Conservation (phyloP, 2,329 filamentous ascomycete species). For the Talaromyces sp. region DNA sequence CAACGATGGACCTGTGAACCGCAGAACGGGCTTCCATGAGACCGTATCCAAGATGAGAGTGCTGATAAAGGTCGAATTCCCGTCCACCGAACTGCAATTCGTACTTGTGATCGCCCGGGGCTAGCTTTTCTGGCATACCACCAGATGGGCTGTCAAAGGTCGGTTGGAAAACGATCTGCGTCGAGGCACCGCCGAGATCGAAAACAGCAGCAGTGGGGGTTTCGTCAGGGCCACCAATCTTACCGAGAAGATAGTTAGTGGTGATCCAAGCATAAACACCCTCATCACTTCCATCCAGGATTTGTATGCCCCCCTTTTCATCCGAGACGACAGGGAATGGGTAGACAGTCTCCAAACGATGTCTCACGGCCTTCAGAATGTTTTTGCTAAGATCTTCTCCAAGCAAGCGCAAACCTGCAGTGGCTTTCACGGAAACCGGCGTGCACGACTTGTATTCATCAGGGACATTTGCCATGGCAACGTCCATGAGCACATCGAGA, state of each 20-base stretch:
- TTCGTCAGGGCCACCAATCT: slow-evolving; percentile 90
- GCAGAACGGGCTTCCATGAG: slow-evolving; percentile 91
- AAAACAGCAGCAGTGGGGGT: slow-evolving; percentile 91
- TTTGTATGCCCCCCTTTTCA: slow-evolving; percentile 81
- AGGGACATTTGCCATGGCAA: slow-evolving; percentile 79
- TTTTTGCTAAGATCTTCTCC: slow-evolving; percentile 75
- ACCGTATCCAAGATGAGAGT: slow-evolving; percentile 95
- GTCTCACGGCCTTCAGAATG: slow-evolving; percentile 81
- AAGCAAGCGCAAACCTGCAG: slow-evolving; percentile 84
- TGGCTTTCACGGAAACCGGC: slow-evolving; percentile 96
- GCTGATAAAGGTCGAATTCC: slow-evolving; percentile 90
- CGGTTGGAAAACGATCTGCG: slow-evolving; percentile 97
- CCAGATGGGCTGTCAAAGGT: slow-evolving; percentile 74
- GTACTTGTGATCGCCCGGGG: slow-evolving; percentile 94
- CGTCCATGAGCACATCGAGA: slow-evolving; percentile 80
- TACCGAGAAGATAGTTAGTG: slow-evolving; percentile 95
- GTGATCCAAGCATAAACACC: slow-evolving; percentile 99
- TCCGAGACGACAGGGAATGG: slow-evolving; percentile 90
- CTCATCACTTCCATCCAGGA: slow-evolving; percentile 97
- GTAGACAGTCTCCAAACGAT: slow-evolving; percentile 79
- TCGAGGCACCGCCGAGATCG: slow-evolving; percentile 93
- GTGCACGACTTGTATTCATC: slow-evolving; percentile 87
- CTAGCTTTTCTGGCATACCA: slow-evolving; percentile 80
- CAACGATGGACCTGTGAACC: slow-evolving; percentile 72
- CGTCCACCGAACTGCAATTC: slow-evolving; percentile 83